These are phyloP conservation scores for Penicillium sp. DNA, from an alignment of 2,329 filamentous ascomycete genomes.

Conservation along the genomic window DNA sequence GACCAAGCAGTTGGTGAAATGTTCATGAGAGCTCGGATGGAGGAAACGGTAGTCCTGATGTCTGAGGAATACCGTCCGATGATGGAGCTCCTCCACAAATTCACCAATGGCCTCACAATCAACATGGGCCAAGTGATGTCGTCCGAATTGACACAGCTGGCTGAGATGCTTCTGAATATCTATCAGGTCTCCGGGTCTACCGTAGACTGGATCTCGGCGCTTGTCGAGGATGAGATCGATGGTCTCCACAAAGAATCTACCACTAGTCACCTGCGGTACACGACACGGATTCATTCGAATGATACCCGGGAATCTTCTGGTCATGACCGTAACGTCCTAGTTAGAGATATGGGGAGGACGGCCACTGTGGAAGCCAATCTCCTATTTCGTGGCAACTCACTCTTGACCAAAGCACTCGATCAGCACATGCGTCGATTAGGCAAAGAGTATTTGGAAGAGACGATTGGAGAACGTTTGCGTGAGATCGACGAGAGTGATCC, in stretches of 20 bases:
- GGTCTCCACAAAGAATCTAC: conserved; percentile 81
- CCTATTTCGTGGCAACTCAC: conserved; percentile 89
- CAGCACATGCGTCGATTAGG: conserved; percentile 94
- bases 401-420: conserved; percentile 90
- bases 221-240: conserved; percentile 97
- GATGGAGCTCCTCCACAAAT: conserved; percentile 79
- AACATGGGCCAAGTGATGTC: conserved; percentile 80
- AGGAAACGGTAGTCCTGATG: conserved; percentile 87
- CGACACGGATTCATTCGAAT: conserved; percentile 63
- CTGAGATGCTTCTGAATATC: conserved; percentile 87
- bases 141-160: conserved; percentile 73
- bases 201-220: conserved; percentile 84
- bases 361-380: conserved; percentile 82
- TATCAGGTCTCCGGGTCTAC: conserved; percentile 88
- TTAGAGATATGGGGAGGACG: conserved; percentile 64
- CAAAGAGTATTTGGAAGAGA: conserved; percentile 87
- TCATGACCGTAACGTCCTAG: conserved; percentile 60
- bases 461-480: conserved; percentile 77
- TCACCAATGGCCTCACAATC: conserved; percentile 77
- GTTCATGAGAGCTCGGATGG: conserved; percentile 77
- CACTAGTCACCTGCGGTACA: conserved; percentile 61
- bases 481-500: conserved; percentile 90
- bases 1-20: conserved; percentile 79
- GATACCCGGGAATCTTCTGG: conserved; percentile 56
- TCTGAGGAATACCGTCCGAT: conserved; percentile 81